phyloP scores from a whole-genome alignment of 2,329 filamentous ascomycete species.

The Fusarium odoratissimum region DNA sequence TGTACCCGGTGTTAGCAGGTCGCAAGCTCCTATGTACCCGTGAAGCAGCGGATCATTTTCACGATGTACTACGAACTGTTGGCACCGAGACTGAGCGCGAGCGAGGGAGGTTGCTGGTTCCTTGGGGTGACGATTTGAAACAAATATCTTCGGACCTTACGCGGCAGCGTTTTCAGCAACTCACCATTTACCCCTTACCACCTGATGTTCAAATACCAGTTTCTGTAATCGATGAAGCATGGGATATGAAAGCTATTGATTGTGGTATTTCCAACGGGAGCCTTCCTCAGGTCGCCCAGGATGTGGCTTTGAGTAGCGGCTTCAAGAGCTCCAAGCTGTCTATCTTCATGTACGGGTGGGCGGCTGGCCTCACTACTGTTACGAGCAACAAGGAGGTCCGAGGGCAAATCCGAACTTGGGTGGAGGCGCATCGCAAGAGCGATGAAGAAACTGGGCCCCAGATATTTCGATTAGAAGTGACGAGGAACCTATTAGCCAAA shows the following conservation, averaged over 20 bases:
- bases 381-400: constrained; percentile 57
- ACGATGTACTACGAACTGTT: constrained; percentile 51
- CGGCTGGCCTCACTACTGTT: constrained; percentile 48
- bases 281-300: constrained; percentile 51
- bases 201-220: constrained; percentile 51
- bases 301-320: constrained; percentile 47
- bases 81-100: constrained; percentile 53
- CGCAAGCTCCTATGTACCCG: constrained; percentile 53
- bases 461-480: constrained; percentile 51
- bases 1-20: constrained; percentile 51
- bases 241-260: constrained; percentile 44
- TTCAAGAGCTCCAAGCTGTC: constrained; percentile 54
- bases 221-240: constrained; percentile 45
- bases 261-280: constrained; percentile 39
- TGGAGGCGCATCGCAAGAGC: constrained; percentile 46
- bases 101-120: constrained; percentile 51
- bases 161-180: constrained; percentile 47
- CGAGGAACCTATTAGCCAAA: constrained; percentile 52
- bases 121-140: constrained; percentile 39
- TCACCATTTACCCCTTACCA: constrained; percentile 50
- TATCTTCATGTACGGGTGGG: constrained; percentile 56
- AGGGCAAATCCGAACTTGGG: constrained; percentile 51
- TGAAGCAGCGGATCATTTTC: constrained; percentile 55
- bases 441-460: constrained; percentile 49
- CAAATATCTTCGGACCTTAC: constrained; percentile 19